These are phyloP conservation scores for Chlorociboria aeruginascens DNA, from an alignment of 495 filamentous ascomycete genomes.

Conservation along the genomic window DNA sequence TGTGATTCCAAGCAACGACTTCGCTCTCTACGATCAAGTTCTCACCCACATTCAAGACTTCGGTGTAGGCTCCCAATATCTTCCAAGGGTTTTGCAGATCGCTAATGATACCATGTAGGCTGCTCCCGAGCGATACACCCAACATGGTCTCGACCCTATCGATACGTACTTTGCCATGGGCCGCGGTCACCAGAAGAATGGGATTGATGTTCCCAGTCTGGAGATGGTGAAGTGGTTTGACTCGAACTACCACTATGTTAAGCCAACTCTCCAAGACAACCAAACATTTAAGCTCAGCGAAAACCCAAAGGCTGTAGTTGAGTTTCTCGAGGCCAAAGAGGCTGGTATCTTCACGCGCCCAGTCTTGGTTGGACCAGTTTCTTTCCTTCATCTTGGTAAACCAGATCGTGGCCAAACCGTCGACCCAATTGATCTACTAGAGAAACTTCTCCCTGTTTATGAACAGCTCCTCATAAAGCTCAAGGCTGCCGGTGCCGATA, in stretches of 20 bases:
- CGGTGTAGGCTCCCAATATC: slow-evolving; percentile 48
- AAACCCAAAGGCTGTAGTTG: slow-evolving; percentile 83
- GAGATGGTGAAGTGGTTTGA: slow-evolving; percentile 99
- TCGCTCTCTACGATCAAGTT: slow-evolving; percentile 96
- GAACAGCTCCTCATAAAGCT: slow-evolving; percentile 80
- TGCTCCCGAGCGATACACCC: slow-evolving; percentile 80
- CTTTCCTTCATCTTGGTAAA: slow-evolving; percentile 93
- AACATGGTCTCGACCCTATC: slow-evolving; percentile 69
- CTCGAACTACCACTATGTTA: slow-evolving; percentile 99
- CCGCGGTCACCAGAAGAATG: slow-evolving; percentile 87
- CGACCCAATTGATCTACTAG: slow-evolving; percentile 82
- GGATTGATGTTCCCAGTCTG: slow-evolving; percentile 83
- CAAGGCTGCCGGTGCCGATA: slow-evolving; percentile 89
- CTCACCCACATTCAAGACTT: slow-evolving; percentile 98
- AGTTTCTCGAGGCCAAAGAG: slow-evolving; percentile 95
- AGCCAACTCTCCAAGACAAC: slow-evolving; percentile 91
- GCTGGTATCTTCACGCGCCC: slow-evolving; percentile 87
- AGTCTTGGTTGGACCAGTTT: slow-evolving; percentile 89
- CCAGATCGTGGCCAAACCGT: slow-evolving; percentile 87
- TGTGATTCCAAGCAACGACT: slow-evolving; percentile 98
- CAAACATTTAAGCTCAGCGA: slow-evolving; percentile 82
- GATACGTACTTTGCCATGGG: slow-evolving; percentile 99
- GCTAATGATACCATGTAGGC: slow-evolving; percentile 37
- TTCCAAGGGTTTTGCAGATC: slow-evolving; percentile 1
- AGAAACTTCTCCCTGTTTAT: slow-evolving; percentile 86